Conservation (phyloP, 805 yeast genomes). For the Blastobotrys terrestris region DNA sequence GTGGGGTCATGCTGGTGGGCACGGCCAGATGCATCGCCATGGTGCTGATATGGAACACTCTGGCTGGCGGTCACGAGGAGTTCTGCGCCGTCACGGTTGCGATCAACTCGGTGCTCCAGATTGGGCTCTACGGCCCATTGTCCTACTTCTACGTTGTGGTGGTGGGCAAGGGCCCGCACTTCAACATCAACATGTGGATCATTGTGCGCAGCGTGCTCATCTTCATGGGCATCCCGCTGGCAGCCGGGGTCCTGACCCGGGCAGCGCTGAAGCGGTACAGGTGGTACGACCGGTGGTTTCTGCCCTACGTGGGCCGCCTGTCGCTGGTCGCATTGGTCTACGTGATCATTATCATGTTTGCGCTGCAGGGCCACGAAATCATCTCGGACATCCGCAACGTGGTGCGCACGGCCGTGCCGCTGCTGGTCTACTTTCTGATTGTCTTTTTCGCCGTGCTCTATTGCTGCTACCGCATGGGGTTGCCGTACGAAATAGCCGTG, state of each 20-base stretch:
- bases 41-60: constrained; percentile 54
- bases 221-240: constrained; percentile 50
- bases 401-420: constrained; percentile 45
- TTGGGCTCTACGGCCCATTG: constrained; percentile 48
- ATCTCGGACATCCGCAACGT: constrained; percentile 44
- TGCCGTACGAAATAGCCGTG: constrained; percentile 34
- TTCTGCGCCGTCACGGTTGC: constrained; percentile 49
- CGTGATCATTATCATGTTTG: constrained; percentile 47
- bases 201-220: constrained; percentile 47
- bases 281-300: constrained; percentile 31
- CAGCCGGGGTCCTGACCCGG: constrained; percentile 40
- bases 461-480: constrained; percentile 23
- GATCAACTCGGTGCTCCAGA: constrained; percentile 45
- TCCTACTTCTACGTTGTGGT: constrained; percentile 43
- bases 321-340: constrained; percentile 47
- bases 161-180: constrained; percentile 26
- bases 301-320: constrained; percentile 43
- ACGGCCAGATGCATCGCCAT: constrained; percentile 57
- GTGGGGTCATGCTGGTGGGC: constrained; percentile 55
- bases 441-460: constrained; percentile 42
- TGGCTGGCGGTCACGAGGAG: constrained; percentile 46
- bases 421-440: constrained; percentile 41
- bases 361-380: constrained; percentile 43
- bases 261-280: constrained; percentile 30
- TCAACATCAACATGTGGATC: constrained; percentile 17